Evolutionary conservation across 345 rosid genomes (phyloP).

Genomic region (Ailanthus altissimus): DNA sequence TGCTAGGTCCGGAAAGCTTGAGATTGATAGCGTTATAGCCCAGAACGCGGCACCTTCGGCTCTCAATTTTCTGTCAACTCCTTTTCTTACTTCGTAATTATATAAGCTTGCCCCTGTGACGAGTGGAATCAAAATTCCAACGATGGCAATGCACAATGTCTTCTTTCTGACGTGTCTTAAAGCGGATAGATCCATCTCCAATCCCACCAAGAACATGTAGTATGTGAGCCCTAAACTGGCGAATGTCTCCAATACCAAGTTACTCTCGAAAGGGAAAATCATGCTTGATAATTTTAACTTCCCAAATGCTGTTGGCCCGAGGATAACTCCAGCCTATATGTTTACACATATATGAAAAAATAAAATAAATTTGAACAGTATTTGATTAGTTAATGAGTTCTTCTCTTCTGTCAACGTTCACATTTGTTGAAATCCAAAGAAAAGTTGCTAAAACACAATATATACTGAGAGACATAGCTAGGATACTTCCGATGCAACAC

Average conservation of each 20-base stretch:
- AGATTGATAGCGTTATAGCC: constrained; percentile 25
- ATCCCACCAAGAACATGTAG: constrained; percentile 36
- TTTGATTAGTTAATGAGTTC: no score
- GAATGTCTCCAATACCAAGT: constrained; percentile 19
- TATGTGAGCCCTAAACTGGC: constrained; percentile 26
- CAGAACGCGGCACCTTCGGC: constrained; percentile 5
- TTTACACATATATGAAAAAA: no score
- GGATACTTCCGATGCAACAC: no score
- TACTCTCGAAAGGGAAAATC: constrained; percentile 1
- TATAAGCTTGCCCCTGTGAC: constrained; percentile 9
- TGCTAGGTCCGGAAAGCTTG: constrained; percentile 35
- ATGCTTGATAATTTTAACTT: neutral
- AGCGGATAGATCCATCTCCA: constrained; percentile 34
- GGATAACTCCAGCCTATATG: constrained; percentile 21
- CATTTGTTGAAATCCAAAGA: no score
- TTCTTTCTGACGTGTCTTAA: constrained; percentile 16
- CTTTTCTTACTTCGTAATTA: no score
- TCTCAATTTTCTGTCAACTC: neutral
- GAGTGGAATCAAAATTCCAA: constrained; percentile 17
- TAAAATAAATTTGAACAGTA: no score
- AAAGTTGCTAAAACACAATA: no score
- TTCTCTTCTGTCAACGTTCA: no score
- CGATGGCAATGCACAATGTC: constrained; percentile 11
- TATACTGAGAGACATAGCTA: no score
- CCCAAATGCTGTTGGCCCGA: constrained; percentile 10